These are phyloP conservation scores for Pseudonitzschia pungens DNA, from an alignment of 108 stramenopile species.

Conservation along the genomic window DNA sequence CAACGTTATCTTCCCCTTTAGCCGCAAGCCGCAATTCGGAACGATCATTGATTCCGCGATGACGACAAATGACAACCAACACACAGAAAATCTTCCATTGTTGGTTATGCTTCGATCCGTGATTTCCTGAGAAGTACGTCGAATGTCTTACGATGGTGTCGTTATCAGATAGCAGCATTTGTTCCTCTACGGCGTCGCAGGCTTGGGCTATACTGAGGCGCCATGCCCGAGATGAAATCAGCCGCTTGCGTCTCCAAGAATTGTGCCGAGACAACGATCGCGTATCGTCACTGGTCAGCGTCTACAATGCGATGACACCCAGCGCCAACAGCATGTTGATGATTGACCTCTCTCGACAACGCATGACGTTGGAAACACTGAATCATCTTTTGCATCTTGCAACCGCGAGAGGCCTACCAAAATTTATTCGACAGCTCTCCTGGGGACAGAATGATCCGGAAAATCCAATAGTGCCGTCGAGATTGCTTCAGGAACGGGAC, in stretches of 20 bases:
- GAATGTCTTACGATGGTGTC: background rate
- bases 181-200: conserved; percentile 49
- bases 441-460: conserved; percentile 72
- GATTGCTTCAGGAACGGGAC: background rate
- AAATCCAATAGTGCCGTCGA: conserved; percentile 27
- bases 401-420: conserved; percentile 34
- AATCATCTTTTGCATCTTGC: conserved; percentile 70
- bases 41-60: too few species aligned
- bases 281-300: conserved; percentile 60
- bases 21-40: too few species aligned
- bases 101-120: too few species aligned
- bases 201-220: conserved; percentile 70
- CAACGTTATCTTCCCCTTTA: too few species aligned
- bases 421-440: conserved; percentile 64
- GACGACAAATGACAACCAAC: too few species aligned
- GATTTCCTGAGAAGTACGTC: background rate
- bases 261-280: conserved; percentile 66
- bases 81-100: too few species aligned
- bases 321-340: conserved; percentile 41
- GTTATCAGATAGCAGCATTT: background rate
- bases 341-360: conserved; percentile 77
- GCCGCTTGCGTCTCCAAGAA: conserved; percentile 60
- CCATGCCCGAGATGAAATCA: conserved; percentile 73
- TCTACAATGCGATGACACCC: conserved; percentile 42
- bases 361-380: conserved; percentile 77